phyloP scores from a whole-genome alignment of 2,329 filamentous ascomycete species.

The Pseudogymnoascus sp. region DNA sequence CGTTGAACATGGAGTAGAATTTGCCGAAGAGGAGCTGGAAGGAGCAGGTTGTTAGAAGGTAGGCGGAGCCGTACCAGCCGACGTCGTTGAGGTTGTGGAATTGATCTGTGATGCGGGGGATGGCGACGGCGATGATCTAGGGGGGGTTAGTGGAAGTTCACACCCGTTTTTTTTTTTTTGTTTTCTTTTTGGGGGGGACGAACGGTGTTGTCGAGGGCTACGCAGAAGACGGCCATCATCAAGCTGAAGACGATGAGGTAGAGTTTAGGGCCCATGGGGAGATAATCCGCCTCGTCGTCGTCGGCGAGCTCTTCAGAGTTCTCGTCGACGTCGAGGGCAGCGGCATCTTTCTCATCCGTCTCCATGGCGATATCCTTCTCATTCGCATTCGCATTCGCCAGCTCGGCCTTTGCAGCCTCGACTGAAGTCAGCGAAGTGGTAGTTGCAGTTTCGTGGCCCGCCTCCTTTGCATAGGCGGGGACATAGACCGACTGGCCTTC shows the following conservation, averaged over 20 bases:
- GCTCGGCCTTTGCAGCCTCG: not conserved
- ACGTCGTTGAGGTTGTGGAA: slow-evolving; percentile 20
- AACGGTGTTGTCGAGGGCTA: slow-evolving; percentile 34
- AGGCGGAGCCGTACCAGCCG: slow-evolving; percentile 33
- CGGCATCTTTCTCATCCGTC: not conserved
- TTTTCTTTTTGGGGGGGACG: slow-evolving; percentile 1
- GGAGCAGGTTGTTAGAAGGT: slow-evolving; percentile 27
- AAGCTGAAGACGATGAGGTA: slow-evolving; percentile 37
- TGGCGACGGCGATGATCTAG: slow-evolving; percentile 12
- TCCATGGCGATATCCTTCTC: not conserved
- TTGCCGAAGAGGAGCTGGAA: slow-evolving; percentile 21
- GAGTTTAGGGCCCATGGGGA: slow-evolving; percentile 13
- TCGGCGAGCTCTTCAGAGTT: not conserved
- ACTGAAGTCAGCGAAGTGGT: not conserved
- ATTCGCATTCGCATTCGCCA: not conserved
- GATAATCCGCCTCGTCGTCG: not conserved
- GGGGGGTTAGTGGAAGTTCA: slow-evolving; percentile 20
- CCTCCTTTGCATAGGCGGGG: not conserved
- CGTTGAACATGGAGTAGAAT: slow-evolving; percentile 24
- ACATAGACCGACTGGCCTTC: not conserved
- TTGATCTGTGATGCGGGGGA: slow-evolving; percentile 19
- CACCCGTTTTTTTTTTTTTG: too few relatives aligned
- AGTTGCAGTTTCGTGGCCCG: not conserved
- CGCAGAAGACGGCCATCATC: slow-evolving; percentile 36
- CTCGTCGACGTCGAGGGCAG: not conserved